Base-by-base conservation (phyloP, 108 stramenopile genomes). In the Skeletonema tropicum region DNA sequence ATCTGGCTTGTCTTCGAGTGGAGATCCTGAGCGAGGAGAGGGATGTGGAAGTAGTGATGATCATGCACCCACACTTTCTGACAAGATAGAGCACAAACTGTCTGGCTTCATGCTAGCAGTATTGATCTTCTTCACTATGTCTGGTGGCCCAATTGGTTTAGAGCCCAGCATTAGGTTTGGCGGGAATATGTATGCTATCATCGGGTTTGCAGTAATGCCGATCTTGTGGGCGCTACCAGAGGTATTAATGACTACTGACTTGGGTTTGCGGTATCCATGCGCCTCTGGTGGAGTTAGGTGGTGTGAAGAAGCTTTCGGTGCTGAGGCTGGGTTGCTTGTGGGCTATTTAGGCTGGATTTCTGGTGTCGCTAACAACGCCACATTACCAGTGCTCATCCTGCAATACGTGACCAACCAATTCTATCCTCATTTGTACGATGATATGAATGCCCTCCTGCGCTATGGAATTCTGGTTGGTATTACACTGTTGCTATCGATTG, bases 171-270 rank as follows among this genome's bases (percentile, higher is more conserved):
- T 98, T 1, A 83, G 86, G 10, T 84, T 93, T 0, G 97, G 85
- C 8, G 97, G 97, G 0, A 87, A 91, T 15, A 74, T 95, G 26
- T 92, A 90, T 57, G 84, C 97, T 12, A 73, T 98, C 8, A 72
- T 96, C 15, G 98, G 79, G 10, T 95, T 95, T 63, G 45, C 86
- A n/a, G 48, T 96, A 4, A 72, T 96, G 38, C 98, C 97, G 0
- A 48, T 97, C 21, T 48, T 98, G 1, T 98, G 97, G 97, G 88
- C 93, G 0, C n/a, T 96, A 3, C 97, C 94, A n/a, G 98, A 98
- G 73, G 92, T 93, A 3, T 70, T 95, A 41, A 89, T 98, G 60
- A 97, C 97, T 11, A 93, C 94, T 30, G 96, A 97, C 71, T 73
- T 97, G 39, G 89, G 91, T 21, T 75, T 89, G 4, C 72, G 93